phyloP scores from a whole-genome alignment of 2,329 filamentous ascomycete species.

The Verticillium albo-atrum region DNA sequence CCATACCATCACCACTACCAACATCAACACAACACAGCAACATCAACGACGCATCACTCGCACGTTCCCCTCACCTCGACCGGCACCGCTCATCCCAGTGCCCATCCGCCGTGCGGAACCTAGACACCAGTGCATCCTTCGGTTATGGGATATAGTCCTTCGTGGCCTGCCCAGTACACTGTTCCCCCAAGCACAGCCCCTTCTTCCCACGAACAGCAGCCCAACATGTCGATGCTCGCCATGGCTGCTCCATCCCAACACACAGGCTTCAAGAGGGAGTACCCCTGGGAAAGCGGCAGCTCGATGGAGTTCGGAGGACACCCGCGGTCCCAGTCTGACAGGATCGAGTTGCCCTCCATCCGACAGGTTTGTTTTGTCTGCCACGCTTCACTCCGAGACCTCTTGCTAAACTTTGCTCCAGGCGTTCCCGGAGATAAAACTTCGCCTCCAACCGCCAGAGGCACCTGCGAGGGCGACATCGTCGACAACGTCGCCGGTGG shows the following conservation, averaged over 20 bases:
- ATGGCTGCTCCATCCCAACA: conserved; percentile 39
- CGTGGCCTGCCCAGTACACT: conserved; percentile 23
- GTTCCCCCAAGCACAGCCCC: conserved; percentile 17
- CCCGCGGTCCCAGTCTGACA: conserved; percentile 31
- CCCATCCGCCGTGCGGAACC: conserved; percentile 15
- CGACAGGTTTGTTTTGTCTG: conserved; percentile 40
- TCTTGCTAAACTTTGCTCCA: conserved; percentile 17
- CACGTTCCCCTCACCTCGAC: conserved; percentile 1
- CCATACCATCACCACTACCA: not conserved
- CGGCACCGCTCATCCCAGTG: conserved; percentile 1
- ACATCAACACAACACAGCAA: not conserved
- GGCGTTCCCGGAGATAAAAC: conserved; percentile 42
- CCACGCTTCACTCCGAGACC: not conserved
- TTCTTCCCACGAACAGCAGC: conserved; percentile 15
- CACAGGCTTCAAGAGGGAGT: conserved; percentile 33
- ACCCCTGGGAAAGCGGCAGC: conserved; percentile 32
- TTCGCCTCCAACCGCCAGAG: conserved; percentile 27
- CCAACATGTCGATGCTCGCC: conserved; percentile 47
- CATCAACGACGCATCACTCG: not conserved
- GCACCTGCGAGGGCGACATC: conserved; percentile 23
- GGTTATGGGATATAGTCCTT: conserved; percentile 38
- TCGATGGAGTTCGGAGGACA: conserved; percentile 28
- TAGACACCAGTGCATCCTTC: conserved; percentile 12
- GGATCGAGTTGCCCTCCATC: conserved; percentile 46
- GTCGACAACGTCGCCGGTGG: conserved; percentile 23